phyloP scores from a whole-genome alignment of 345 rosid species.

The Cochlearia excelsa region DNA sequence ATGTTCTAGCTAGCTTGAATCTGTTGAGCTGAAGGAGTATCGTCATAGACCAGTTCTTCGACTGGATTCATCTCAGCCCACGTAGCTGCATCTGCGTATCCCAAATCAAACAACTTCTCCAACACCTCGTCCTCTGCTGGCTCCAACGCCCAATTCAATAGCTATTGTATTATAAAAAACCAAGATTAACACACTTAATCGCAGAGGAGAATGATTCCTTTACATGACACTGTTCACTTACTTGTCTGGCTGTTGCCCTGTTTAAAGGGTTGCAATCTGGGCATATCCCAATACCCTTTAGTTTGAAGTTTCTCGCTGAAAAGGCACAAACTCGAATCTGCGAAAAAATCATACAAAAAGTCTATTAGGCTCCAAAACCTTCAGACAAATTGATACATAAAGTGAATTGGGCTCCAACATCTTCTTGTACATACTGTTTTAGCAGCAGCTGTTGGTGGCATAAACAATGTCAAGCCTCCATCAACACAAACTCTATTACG shows the following conservation, averaged over 20 bases:
- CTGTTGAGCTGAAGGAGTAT: constrained; percentile 27
- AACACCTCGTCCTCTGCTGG: constrained; percentile 78
- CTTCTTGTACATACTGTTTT: constrained; percentile 55
- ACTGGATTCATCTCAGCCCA: constrained; percentile 75
- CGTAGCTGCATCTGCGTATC: constrained; percentile 72
- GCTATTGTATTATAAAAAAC: constrained; percentile 37
- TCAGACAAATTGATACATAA: no score
- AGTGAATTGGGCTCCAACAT: neutral
- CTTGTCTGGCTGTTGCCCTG: constrained; percentile 71
- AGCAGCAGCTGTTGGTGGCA: constrained; percentile 95
- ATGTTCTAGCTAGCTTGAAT: constrained; percentile 9
- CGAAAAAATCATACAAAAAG: constrained; percentile 4
- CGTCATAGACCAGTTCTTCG: constrained; percentile 42
- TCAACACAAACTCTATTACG: constrained; percentile 84
- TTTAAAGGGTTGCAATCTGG: constrained; percentile 88
- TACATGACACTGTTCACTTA: constrained; percentile 26
- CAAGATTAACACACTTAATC: constrained; percentile 5
- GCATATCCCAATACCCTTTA: constrained; percentile 78
- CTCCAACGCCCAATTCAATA: constrained; percentile 89
- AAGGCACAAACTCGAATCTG: constrained; percentile 93
- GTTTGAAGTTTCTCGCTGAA: constrained; percentile 53
- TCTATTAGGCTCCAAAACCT: neutral
- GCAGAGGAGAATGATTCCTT: constrained; percentile 14
- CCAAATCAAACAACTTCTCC: constrained; percentile 70
- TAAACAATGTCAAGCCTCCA: constrained; percentile 92